phyloP scores from a whole-genome alignment of 495 filamentous ascomycete genomes.

The Beverwykella pulmonaria region DNA sequence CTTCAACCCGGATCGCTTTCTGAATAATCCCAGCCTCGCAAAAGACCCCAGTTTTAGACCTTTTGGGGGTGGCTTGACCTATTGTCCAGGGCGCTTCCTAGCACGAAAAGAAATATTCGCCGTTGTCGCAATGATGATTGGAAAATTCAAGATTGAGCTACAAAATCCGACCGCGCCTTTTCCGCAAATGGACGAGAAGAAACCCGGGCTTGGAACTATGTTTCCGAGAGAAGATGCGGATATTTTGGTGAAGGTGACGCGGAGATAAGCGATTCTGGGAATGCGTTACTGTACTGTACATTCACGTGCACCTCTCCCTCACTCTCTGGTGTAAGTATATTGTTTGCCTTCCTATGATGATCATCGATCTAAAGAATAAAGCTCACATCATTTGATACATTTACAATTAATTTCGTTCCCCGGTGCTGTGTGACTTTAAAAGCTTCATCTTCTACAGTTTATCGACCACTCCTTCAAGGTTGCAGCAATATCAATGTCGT shows the following conservation, averaged over 20 bases:
- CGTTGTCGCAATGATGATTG: conserved; percentile 40
- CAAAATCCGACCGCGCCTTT: neutral
- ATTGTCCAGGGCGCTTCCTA: conserved; percentile 51
- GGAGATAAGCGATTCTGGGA: neutral
- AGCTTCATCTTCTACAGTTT: too few relatives aligned
- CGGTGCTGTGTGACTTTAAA: neutral
- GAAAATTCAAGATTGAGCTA: neutral
- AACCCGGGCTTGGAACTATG: neutral
- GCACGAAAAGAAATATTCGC: conserved; percentile 48
- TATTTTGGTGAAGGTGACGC: neutral
- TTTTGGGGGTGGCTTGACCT: conserved; percentile 49
- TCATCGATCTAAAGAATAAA: neutral
- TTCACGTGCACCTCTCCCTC: neutral
- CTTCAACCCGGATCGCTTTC: neutral
- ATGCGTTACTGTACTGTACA: neutral
- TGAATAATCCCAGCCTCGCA: neutral
- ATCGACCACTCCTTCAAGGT: too few relatives aligned
- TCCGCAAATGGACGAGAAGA: neutral
- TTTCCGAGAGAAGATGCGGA: neutral
- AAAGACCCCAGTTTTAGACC: conserved; percentile 34
- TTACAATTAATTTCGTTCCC: neutral
- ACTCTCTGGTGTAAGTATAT: neutral
- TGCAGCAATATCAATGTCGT: too few relatives aligned
- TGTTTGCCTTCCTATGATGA: neutral
- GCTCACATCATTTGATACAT: neutral